A percentile compares a stretch with the other conserved stretches of the same genome.
Evolutionary conservation across 2,329 filamentous ascomycete species (phyloP).

Genomic region (Pseudogymnoascus sp.): DNA sequence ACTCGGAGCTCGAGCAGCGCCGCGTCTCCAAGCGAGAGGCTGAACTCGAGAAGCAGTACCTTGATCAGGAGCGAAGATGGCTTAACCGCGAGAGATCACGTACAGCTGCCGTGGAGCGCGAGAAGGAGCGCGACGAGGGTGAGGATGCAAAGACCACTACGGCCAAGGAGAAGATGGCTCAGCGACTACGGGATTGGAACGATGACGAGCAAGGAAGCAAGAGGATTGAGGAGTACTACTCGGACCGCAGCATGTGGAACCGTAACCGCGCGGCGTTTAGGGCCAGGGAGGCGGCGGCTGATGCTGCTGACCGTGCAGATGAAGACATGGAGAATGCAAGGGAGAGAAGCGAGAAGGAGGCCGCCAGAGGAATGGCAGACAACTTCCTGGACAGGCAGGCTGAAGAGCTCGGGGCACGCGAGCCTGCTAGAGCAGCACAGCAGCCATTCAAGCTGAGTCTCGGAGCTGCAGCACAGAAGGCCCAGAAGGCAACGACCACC

Average conservation of each 20-base stretch:
- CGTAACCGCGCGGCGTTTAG: slow-evolving; percentile 70
- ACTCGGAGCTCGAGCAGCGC: slow-evolving; percentile 74
- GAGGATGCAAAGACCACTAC: slow-evolving; percentile 60
- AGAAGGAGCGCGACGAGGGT: slow-evolving; percentile 70
- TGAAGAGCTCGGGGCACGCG: slow-evolving; percentile 51
- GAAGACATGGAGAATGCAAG: slow-evolving; percentile 70
- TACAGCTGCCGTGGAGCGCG: slow-evolving; percentile 76
- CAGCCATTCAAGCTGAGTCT: slow-evolving; percentile 90
- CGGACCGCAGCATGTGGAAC: slow-evolving; percentile 77
- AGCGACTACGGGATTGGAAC: slow-evolving; percentile 73
- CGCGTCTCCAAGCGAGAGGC: slow-evolving; percentile 62
- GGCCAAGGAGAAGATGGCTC: slow-evolving; percentile 59
- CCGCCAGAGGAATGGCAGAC: slow-evolving; percentile 77
- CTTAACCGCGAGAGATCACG: slow-evolving; percentile 79
- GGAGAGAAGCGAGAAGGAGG: slow-evolving; percentile 64
- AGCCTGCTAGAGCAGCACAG: slow-evolving; percentile 37
- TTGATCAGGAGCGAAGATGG: slow-evolving; percentile 85
- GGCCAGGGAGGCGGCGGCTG: slow-evolving; percentile 64
- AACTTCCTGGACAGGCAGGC: slow-evolving; percentile 83
- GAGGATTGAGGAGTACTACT: slow-evolving; percentile 75
- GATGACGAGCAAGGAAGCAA: slow-evolving; percentile 74
- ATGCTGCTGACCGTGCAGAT: slow-evolving; percentile 72
- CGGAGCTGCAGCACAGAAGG: slow-evolving; percentile 76
- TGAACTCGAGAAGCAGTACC: slow-evolving; percentile 72
- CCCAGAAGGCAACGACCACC: slow-evolving; percentile 47